phyloP scores from a whole-genome alignment of 441 rosid species.

The Eruca vesicaria region DNA sequence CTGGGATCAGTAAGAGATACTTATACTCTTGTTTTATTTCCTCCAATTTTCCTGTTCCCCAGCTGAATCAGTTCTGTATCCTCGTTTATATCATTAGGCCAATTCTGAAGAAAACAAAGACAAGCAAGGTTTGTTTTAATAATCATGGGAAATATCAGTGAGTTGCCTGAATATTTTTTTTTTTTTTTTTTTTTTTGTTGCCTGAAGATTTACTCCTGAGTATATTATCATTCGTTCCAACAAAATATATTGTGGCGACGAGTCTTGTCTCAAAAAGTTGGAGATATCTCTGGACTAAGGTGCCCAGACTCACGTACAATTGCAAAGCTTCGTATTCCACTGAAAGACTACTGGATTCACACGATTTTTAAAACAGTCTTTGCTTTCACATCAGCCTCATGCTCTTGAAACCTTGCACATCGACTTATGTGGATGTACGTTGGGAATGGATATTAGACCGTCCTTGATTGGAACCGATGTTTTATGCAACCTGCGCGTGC shows the following conservation, averaged over 20 bases:
- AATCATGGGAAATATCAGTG: neutral
- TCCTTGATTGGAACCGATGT: neutral
- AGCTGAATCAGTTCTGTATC: neutral
- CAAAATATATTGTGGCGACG: constrained; percentile 3
- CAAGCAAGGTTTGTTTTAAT: neutral
- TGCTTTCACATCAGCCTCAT: neutral
- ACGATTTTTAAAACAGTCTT: neutral
- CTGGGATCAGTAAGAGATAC: neutral
- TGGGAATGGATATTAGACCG: neutral
- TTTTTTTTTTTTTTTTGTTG: no score
- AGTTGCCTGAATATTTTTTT: no score
- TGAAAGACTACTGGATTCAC: neutral
- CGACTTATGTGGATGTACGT: no score
- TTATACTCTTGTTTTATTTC: neutral
- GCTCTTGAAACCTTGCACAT: neutral
- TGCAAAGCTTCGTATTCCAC: neutral
- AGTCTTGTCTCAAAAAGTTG: constrained; percentile 5
- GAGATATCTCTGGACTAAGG: constrained; percentile 3
- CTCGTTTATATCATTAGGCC: neutral
- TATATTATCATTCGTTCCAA: neutral
- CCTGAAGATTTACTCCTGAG: neutral
- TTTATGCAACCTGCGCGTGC: neutral
- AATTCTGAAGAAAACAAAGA: no score
- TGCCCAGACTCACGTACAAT: neutral
- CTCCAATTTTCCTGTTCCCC: neutral